Percentiles rank a stretch among this genome's conserved stretches.
Evolutionary conservation across 495 filamentous ascomycete species (phyloP).

Genomic region (Aspergillus sclerotioniger): DNA sequence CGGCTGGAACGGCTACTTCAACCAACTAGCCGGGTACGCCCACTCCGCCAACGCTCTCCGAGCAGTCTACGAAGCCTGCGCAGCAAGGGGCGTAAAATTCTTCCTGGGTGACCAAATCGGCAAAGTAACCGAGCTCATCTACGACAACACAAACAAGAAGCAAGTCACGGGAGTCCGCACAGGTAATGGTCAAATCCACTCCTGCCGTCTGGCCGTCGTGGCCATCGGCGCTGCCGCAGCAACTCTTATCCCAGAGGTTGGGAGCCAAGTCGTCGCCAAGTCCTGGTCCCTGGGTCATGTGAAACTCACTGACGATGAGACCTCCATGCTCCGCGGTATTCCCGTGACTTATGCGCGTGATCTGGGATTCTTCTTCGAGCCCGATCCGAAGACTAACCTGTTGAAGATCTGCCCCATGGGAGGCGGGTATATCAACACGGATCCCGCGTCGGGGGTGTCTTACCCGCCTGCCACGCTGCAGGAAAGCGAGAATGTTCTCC

Average conservation of each 20-base stretch:
- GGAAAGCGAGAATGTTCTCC: slow-evolving; percentile 41
- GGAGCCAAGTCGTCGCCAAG: slow-evolving; percentile 45
- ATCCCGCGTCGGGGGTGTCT: slow-evolving; percentile 32
- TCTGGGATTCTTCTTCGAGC: slow-evolving; percentile 60
- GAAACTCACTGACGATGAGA: slow-evolving; percentile 51
- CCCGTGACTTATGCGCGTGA: slow-evolving; percentile 55
- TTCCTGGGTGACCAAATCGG: slow-evolving; percentile 30
- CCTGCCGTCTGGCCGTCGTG: slow-evolving; percentile 38
- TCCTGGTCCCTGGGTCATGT: slow-evolving; percentile 55
- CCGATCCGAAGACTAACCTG: slow-evolving; percentile 51
- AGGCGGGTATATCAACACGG: slow-evolving; percentile 52
- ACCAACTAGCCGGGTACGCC: slow-evolving; percentile 52
- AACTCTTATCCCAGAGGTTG: slow-evolving; percentile 37
- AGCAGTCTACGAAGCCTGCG: slow-evolving; percentile 26
- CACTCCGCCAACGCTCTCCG: slow-evolving; percentile 46
- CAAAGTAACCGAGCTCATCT: slow-evolving; percentile 24
- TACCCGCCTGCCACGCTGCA: slow-evolving; percentile 30
- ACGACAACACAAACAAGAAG: slow-evolving; percentile 1
- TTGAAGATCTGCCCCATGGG: slow-evolving; percentile 56
- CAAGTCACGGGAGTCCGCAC: slow-evolving; percentile 35
- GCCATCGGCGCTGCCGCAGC: slow-evolving; percentile 43
- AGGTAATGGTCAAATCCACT: slow-evolving; percentile 34
- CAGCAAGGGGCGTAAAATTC: slow-evolving; percentile 36
- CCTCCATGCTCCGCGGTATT: slow-evolving; percentile 47
- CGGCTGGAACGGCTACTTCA: slow-evolving; percentile 56